phyloP scores from a whole-genome alignment of 148 eudicot genomes.

The Silene conica region DNA sequence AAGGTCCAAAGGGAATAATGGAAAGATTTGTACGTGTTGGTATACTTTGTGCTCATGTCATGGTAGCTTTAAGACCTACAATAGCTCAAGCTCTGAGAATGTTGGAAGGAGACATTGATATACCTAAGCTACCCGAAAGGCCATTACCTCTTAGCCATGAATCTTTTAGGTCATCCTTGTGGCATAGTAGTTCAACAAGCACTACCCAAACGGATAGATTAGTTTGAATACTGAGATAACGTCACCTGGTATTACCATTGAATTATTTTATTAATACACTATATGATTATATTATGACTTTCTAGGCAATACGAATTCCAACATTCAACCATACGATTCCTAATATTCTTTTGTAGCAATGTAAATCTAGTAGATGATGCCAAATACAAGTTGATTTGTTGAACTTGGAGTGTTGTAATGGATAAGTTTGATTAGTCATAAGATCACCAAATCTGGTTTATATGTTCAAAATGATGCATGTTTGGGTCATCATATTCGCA shows the following conservation, averaged over 20 bases:
- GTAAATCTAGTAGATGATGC: constrained; percentile 11
- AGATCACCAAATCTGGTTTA: neutral
- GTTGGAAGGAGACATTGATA: constrained; percentile 72
- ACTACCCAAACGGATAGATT: constrained; percentile 14
- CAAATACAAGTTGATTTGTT: neutral
- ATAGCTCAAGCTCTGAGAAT: constrained; percentile 61
- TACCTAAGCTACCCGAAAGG: constrained; percentile 46
- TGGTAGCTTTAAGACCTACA: constrained; percentile 72
- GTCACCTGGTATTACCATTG: too few species aligned
- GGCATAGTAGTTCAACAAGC: constrained; percentile 28
- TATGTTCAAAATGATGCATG: neutral
- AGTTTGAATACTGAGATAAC: too few species aligned
- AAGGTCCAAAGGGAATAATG: constrained; percentile 56
- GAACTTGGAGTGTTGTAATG: neutral
- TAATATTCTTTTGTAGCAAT: too few species aligned
- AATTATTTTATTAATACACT: too few species aligned
- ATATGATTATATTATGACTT: too few species aligned
- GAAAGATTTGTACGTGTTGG: constrained; percentile 62
- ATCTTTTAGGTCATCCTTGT: constrained; percentile 36
- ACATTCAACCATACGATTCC: too few species aligned
- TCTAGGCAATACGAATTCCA: too few species aligned
- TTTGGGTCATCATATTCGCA: neutral
- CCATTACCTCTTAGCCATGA: constrained; percentile 55
- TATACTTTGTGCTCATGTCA: constrained; percentile 66
- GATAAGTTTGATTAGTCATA: neutral